Evolutionary conservation across 352 stramenopile genomes (phyloP).

Genomic region (Globisporangium mamillatum): DNA sequence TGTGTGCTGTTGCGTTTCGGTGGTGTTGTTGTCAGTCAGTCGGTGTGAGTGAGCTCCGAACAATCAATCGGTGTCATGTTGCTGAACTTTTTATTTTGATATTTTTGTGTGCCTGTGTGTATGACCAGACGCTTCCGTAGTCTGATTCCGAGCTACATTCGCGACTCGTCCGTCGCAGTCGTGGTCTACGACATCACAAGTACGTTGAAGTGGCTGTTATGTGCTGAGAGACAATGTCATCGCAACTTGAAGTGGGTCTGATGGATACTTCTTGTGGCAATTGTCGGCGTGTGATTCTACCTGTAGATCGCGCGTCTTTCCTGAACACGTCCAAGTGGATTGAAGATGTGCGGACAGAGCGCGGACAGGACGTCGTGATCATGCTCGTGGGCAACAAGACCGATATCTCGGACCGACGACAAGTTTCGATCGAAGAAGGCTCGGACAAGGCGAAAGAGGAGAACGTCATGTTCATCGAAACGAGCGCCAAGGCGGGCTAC

Average conservation of each 20-base stretch:
- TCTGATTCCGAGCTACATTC: constrained; percentile 96
- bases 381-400: constrained; percentile 99
- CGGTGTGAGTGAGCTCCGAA: neutral
- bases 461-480: constrained; percentile 99
- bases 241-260: neutral
- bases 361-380: constrained; percentile 99
- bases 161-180: constrained; percentile 99
- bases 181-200: constrained; percentile 99
- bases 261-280: neutral
- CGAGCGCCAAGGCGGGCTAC: constrained; percentile 96
- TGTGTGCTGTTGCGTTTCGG: neutral
- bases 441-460: constrained; percentile 97
- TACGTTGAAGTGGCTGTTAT: constrained; percentile 28
- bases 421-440: constrained; percentile 97
- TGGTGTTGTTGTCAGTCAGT: neutral
- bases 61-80: neutral
- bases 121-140: constrained; percentile 86
- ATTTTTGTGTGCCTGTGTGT: constrained; percentile 7
- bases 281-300: neutral
- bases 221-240: neutral
- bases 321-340: constrained; percentile 99
- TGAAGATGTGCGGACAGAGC: constrained; percentile 97
- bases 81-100: constrained; percentile 5
- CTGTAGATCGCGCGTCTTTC: constrained; percentile 95
- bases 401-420: constrained; percentile 96